Evolutionary conservation across 257 asterid species (phyloP).

Genomic region (Solanum chiquidenum): DNA sequence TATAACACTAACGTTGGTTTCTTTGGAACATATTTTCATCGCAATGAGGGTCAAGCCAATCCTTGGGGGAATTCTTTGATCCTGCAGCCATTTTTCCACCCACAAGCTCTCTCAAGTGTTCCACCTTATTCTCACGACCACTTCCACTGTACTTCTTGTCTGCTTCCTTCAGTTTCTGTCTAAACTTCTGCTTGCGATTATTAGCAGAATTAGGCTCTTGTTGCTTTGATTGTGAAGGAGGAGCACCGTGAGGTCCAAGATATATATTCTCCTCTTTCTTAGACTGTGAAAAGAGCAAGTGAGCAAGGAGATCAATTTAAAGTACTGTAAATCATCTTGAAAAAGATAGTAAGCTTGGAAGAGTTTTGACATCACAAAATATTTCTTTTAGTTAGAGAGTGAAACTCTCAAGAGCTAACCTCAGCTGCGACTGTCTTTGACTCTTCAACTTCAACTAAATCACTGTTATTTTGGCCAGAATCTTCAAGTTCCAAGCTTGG

Average conservation of each 20-base stretch:
- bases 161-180: conserved; percentile 79
- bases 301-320: background rate
- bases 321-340: background rate
- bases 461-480: conserved; percentile 15
- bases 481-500: conserved; percentile 77
- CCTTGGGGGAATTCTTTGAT: conserved; percentile 49
- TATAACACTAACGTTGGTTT: conserved; percentile 12
- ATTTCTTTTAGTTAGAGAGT: background rate
- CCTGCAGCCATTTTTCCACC: conserved; percentile 44
- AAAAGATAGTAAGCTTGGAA: background rate
- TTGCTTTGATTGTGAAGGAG: conserved; percentile 69
- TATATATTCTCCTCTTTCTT: conserved; percentile 62
- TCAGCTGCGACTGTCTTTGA: conserved; percentile 25
- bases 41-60: conserved; percentile 96
- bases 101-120: conserved; percentile 69
- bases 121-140: conserved; percentile 79
- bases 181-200: conserved; percentile 61
- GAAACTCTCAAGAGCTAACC: conserved; percentile 19
- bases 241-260: conserved; percentile 95
- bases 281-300: conserved; percentile 19
- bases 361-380: background rate
- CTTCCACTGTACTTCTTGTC: conserved; percentile 42
- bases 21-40: conserved; percentile 72
- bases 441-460: conserved; percentile 33
- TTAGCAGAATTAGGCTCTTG: conserved; percentile 41